Evolutionary conservation across 352 stramenopile species (phyloP), one percentile per base, ranked within the genome.

Genomic region (Thalassiosira hispida): DNA sequence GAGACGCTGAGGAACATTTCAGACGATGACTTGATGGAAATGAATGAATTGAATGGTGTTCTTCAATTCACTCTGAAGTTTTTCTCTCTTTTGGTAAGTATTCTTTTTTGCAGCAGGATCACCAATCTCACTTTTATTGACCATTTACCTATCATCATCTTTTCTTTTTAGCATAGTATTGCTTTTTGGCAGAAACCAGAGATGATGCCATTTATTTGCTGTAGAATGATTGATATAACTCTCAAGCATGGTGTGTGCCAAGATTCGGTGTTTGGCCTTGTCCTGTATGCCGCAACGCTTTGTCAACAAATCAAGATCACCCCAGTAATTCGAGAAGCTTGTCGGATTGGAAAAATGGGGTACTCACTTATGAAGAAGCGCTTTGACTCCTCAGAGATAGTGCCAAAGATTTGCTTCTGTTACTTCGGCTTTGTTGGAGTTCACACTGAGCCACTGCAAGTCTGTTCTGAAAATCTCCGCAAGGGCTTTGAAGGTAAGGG

Each of bases 401-500:
- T 80, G 11, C 64, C 77, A 59, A 59, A 68, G 23, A 4, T 80
- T 42, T 73, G 67, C 47, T 56, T 65, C 16, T 33, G 8, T 5
- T 80, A 67, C 51, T 79, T 70, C 38, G 51, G 53, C 31, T 73
- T 73, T 61, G 52, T 67, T 23, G 59, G 51, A 25, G 1, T 64
- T 53, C 23, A 73, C 18, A 71, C 52, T 27, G 59, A 80, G 29
- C 65, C 70, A 38, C 31, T 84, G 0, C 70, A 84, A 67, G 5
- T 38, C 27, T 77, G 63, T 12, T 16, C 70, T 16, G 40, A 65
- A 18, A 65, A 44, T 27, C 23, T 78, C 2, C 67, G 67, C 12
- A 22, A 53, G 12, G 63, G 53, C 1, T 76, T 81, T 23, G 47
- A 72, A 31, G 42, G 46, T 49, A 47, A 60, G 23, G 2, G 46